Evolutionary conservation across 768 basidiomycete genomes (phyloP).

Genomic region (Mrakia blollopis): DNA sequence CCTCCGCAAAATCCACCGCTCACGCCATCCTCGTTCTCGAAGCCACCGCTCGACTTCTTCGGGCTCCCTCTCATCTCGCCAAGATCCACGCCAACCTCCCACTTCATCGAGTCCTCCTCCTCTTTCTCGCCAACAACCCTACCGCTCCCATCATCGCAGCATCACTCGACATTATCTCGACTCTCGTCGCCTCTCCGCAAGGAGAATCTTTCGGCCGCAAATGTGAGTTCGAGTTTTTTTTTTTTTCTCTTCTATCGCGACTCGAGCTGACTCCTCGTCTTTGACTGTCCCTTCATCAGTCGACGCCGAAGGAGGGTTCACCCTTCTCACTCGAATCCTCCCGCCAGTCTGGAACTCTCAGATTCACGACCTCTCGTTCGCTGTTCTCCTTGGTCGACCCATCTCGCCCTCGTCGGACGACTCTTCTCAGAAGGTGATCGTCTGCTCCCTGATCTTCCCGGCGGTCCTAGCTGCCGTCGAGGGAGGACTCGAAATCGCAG

Average conservation of each 20-base stretch:
- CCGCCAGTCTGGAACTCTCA: constrained; percentile 62
- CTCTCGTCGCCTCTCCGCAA: constrained; percentile 49
- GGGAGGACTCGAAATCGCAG: constrained; percentile 49
- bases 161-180: constrained; percentile 39
- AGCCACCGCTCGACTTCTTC: constrained; percentile 60
- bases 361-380: constrained; percentile 65
- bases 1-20: not conserved
- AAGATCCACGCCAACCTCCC: constrained; percentile 73
- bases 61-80: constrained; percentile 53
- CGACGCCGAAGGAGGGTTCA: constrained; percentile 81
- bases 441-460: constrained; percentile 52
- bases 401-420: not conserved
- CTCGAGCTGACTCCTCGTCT: not conserved
- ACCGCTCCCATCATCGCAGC: constrained; percentile 48
- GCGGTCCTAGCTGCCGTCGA: constrained; percentile 67
- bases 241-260: too few species aligned
- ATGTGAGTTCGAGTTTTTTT: constrained; percentile 39
- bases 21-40: constrained; percentile 52
- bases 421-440: constrained; percentile 29
- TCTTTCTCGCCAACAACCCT: constrained; percentile 75
- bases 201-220: constrained; percentile 71
- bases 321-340: constrained; percentile 61
- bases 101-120: constrained; percentile 67
- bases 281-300: constrained; percentile 39
- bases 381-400: constrained; percentile 59